A percentile compares a stretch with the other conserved stretches of the same genome.
These are phyloP conservation scores for Tetrapisispora arboricola DNA, from an alignment of 805 yeast genomes.

Conservation along the genomic window DNA sequence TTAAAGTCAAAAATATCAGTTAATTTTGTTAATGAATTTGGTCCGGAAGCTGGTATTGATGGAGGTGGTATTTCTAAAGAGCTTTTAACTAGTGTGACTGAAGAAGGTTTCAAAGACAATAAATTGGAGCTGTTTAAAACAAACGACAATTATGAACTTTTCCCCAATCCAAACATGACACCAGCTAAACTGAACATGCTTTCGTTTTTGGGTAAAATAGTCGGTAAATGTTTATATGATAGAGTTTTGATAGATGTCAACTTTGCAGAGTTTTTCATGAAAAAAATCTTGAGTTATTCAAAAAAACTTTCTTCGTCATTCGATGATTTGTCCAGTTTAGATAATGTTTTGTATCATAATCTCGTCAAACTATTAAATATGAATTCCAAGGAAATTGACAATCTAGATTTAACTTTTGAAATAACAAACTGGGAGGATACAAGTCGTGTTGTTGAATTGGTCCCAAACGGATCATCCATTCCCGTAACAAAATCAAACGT, in stretches of 20 bases:
- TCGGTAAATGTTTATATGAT: constrained; percentile 86
- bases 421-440: constrained; percentile 39
- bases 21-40: constrained; percentile 60
- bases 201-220: constrained; percentile 66
- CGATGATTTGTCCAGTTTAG: constrained; percentile 69
- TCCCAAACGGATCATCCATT: constrained; percentile 46
- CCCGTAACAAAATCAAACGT: constrained; percentile 54
- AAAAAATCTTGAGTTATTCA: constrained; percentile 45
- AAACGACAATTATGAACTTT: constrained; percentile 48
- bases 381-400: constrained; percentile 43
- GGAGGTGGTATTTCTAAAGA: constrained; percentile 97
- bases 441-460: constrained; percentile 42
- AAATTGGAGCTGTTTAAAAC: constrained; percentile 31
- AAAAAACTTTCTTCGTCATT: constrained; percentile 37
- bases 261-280: constrained; percentile 79
- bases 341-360: constrained; percentile 52
- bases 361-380: constrained; percentile 52
- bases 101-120: constrained; percentile 49
- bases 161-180: constrained; percentile 38
- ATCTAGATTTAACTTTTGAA: constrained; percentile 54
- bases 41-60: constrained; percentile 83
- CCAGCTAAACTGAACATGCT: constrained; percentile 28
- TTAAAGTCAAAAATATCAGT: constrained; percentile 57
- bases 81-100: constrained; percentile 61
- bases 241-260: constrained; percentile 68